These are phyloP conservation scores for Suhomyces kunorum DNA, from an alignment of 1,139 yeast genomes.

Conservation along the genomic window DNA sequence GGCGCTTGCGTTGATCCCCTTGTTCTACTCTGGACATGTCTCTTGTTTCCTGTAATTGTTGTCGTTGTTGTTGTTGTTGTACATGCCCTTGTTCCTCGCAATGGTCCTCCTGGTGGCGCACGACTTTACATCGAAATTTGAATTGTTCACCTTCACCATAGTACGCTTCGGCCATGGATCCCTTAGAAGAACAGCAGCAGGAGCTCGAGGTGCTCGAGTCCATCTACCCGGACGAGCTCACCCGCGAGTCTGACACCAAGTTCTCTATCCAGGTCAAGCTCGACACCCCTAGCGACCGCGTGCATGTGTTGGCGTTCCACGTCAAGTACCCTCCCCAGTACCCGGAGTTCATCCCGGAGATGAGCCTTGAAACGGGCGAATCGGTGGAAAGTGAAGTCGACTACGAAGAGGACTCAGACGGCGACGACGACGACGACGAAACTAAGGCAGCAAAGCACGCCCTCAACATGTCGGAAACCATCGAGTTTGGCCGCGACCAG, in stretches of 20 bases:
- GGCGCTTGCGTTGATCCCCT: too few relatives aligned
- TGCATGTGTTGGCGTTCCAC: conserved; percentile 51
- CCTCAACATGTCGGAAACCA: conserved; percentile 56
- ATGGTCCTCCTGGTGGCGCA: too few relatives aligned
- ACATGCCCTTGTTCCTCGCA: too few relatives aligned
- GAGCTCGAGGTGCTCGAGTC: conserved; percentile 84
- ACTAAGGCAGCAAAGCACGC: conserved; percentile 45
- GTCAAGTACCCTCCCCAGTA: conserved; percentile 71
- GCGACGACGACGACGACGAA: conserved; percentile 46
- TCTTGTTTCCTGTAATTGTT: too few relatives aligned
- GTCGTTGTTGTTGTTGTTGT: too few relatives aligned
- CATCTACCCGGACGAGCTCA: conserved; percentile 88
- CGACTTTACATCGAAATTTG: conserved; percentile 1
- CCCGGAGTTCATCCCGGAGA: conserved; percentile 67
- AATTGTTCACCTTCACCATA: neutral
- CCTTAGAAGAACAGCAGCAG: conserved; percentile 71
- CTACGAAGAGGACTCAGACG: conserved; percentile 40
- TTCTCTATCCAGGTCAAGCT: conserved; percentile 51
- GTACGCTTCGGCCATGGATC: conserved; percentile 52
- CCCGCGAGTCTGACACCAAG: conserved; percentile 40
- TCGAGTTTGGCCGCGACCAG: conserved; percentile 53
- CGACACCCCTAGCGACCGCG: conserved; percentile 60
- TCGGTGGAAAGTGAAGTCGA: conserved; percentile 36
- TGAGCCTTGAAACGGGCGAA: conserved; percentile 44
- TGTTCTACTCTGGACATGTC: too few relatives aligned